Base-by-base conservation (phyloP, 768 basidiomycete species). In the Pleurotus djamor region DNA sequence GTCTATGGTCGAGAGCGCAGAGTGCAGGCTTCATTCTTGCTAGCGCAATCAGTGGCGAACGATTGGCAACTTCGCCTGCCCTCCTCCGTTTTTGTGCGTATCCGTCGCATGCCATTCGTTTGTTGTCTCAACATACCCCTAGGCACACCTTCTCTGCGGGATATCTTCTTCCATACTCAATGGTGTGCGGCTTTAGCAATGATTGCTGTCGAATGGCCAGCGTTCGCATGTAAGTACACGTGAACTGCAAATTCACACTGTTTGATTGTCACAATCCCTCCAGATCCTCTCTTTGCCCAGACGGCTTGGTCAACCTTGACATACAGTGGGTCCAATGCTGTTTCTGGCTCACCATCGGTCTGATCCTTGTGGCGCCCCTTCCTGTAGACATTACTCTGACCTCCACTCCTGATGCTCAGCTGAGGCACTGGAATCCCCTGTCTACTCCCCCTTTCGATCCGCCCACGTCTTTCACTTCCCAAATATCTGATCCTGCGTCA, bases 191-290 rank as follows among this genome's bases (percentile, higher is more conserved):
- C 88, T 35, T 77, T 99, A 12, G 87, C 86, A 35, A 96, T 97
- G 91, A 87, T 98, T 57, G 93, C 96, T 36, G 94, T 98, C 17
- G 83, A 92, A 69, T 99, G 96, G 96, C 96, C 97, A 0, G 78
- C 80, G 13, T 98, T 96, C 71, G 82, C 89, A 61, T 98, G 95
- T 95, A 66, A 64, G 90, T 81, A n/a, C 48, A 52, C 16, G 5
- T 21, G 9, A 12, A 56, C 3, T 43, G 17, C 14, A 43, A 28
- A 3, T 59, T 57, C 58, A 49, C 21, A 34, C 45, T 56, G 16
- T 13, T 28, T 36, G 32, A 57, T 63, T 59, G 52, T 59, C 47
- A 55, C 52, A 60, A 52, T 36, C 64, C 55, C 41, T 54, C 44
- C 57, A 96, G 95, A 98, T 73, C 96, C 96, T n/a, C 76, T 98